Evolutionary conservation across 805 yeast genomes (phyloP).

Genomic region (Priceomyces melissophilus): DNA sequence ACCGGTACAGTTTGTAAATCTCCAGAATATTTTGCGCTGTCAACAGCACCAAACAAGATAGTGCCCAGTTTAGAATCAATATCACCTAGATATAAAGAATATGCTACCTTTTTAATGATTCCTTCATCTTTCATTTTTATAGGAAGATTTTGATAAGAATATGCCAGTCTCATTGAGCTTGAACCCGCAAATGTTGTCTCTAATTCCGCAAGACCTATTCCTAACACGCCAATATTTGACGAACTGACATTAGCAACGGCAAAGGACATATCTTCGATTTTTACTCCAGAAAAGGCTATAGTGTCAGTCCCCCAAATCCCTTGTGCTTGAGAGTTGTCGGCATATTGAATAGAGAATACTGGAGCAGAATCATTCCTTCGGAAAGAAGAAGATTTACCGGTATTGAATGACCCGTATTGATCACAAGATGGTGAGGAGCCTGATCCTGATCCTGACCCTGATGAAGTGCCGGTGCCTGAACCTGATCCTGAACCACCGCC

Average conservation of each 20-base stretch:
- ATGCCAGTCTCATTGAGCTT: constrained; percentile 5
- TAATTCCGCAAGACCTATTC: constrained; percentile 66
- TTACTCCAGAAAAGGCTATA: constrained; percentile 48
- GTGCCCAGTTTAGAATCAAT: constrained; percentile 24
- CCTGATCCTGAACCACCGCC: background rate
- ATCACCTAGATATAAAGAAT: constrained; percentile 35
- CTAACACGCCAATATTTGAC: constrained; percentile 67
- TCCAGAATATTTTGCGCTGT: constrained; percentile 38
- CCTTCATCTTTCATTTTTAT: constrained; percentile 30
- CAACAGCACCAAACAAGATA: constrained; percentile 42
- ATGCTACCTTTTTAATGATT: constrained; percentile 28
- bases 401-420: constrained; percentile 47
- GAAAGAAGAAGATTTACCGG: constrained; percentile 37
- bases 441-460: constrained; percentile 7
- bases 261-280: constrained; percentile 53
- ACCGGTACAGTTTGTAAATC: constrained; percentile 31
- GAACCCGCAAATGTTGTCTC: constrained; percentile 50
- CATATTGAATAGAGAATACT: constrained; percentile 43
- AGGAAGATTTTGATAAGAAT: constrained; percentile 39
- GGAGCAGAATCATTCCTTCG: constrained; percentile 37
- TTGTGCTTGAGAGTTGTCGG: constrained; percentile 45
- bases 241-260: constrained; percentile 71
- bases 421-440: constrained; percentile 37
- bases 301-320: constrained; percentile 65
- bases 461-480: background rate